Conservation (phyloP, 164 flowering plant species). For the Piper longum region DNA sequence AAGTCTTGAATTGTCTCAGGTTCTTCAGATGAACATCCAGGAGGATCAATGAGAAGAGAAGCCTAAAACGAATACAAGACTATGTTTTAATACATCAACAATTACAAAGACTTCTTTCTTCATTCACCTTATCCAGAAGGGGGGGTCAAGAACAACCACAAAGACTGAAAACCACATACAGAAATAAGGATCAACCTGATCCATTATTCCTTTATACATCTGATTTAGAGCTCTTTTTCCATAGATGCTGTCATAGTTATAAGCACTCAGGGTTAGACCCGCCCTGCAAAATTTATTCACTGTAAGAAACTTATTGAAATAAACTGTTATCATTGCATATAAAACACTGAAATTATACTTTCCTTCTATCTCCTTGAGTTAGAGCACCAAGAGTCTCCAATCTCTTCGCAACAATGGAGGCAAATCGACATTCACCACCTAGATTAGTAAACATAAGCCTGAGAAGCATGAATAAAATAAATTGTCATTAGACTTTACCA, state of each 20-base stretch:
- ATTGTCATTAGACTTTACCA: background rate
- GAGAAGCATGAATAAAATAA: slow-evolving; percentile 3
- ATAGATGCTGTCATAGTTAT: slow-evolving; percentile 83
- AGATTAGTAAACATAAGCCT: slow-evolving; percentile 89
- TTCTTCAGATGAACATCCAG: slow-evolving; percentile 74
- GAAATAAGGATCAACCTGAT: slow-evolving; percentile 41
- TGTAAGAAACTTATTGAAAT: background rate
- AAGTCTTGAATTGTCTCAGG: slow-evolving; percentile 69
- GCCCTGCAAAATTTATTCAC: slow-evolving; percentile 48
- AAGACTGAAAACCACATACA: no score
- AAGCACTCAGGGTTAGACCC: slow-evolving; percentile 86
- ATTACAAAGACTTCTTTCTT: background rate
- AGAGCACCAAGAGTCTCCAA: slow-evolving; percentile 92
- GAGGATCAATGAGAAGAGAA: slow-evolving; percentile 71
- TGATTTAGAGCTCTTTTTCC: slow-evolving; percentile 75
- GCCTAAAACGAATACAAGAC: slow-evolving; percentile 31
- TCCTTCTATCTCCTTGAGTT: slow-evolving; percentile 97
- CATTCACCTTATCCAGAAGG: no score
- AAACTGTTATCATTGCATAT: background rate
- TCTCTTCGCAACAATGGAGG: slow-evolving; percentile 98
- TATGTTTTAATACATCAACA: background rate
- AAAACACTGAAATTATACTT: background rate
- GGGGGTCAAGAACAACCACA: no score
- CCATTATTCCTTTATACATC: slow-evolving; percentile 86
- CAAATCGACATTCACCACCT: slow-evolving; percentile 98